These are phyloP conservation scores for Elaeis guineensis DNA, from an alignment of 176 grass and related monocot genomes.

Conservation along the genomic window DNA sequence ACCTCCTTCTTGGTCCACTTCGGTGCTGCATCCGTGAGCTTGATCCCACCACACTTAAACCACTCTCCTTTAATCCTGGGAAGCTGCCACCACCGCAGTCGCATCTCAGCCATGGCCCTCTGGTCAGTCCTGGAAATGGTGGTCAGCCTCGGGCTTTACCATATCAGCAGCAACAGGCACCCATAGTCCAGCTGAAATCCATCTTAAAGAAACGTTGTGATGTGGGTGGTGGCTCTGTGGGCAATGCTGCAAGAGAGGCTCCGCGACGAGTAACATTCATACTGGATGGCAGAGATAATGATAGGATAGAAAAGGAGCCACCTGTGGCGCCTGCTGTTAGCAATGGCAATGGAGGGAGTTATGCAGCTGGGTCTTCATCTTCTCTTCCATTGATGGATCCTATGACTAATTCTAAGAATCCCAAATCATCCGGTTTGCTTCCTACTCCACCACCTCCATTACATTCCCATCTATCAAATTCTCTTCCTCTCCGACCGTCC, in stretches of 20 bases:
- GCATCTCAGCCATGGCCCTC: constrained; percentile 13
- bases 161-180: not conserved
- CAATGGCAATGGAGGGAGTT: not conserved
- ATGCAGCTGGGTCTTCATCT: not conserved
- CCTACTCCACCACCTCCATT: not conserved
- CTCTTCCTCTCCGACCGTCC: too few relatives aligned
- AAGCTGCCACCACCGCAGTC: constrained; percentile 5
- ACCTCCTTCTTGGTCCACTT: constrained; percentile 54
- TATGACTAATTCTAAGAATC: not conserved
- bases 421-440: constrained; percentile 22
- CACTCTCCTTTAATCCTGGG: too few relatives aligned
- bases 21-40: constrained; percentile 50
- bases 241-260: constrained; percentile 11
- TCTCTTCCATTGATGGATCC: not conserved
- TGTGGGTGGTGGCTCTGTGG: constrained; percentile 5
- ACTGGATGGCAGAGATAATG: too few relatives aligned
- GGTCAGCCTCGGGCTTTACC: constrained; percentile 23
- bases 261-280: constrained; percentile 58
- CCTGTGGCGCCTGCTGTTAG: too few relatives aligned
- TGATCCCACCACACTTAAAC: constrained; percentile 4
- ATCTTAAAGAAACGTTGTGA: constrained; percentile 67
- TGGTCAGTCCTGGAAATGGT: constrained; percentile 34
- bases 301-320: too few relatives aligned
- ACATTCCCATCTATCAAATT: too few relatives aligned
- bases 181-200: constrained; percentile 40